Evolutionary conservation across 352 stramenopile species (phyloP).

Genomic region (Globisporangium splendens): DNA sequence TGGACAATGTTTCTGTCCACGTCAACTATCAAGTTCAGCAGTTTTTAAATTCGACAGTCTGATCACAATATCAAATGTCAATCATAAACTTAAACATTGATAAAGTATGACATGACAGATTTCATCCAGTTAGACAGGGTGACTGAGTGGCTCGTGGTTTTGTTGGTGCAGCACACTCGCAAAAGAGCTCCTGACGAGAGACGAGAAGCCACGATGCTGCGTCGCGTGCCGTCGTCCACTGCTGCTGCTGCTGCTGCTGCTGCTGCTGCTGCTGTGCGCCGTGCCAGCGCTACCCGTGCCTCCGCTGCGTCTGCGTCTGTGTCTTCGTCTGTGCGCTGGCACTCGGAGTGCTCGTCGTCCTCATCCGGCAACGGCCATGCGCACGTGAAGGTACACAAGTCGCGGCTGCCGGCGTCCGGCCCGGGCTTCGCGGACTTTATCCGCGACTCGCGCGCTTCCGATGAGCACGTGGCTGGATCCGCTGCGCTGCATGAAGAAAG

Average conservation of each 20-base stretch:
- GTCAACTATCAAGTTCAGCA: too few relatives aligned
- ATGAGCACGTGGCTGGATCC: constrained; percentile 21
- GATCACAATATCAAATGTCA: too few relatives aligned
- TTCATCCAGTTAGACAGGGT: background rate
- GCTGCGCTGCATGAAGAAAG: constrained; percentile 38
- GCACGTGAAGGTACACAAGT: constrained; percentile 34
- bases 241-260: constrained; percentile 1
- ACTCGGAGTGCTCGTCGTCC: constrained; percentile 24
- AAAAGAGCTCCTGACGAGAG: background rate
- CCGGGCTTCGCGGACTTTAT: constrained; percentile 75
- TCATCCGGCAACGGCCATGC: constrained; percentile 18
- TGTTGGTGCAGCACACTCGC: constrained; percentile 4
- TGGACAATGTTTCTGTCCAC: too few relatives aligned
- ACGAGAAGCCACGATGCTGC: constrained; percentile 6
- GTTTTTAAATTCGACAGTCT: too few relatives aligned
- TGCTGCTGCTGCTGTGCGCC: constrained; percentile 1
- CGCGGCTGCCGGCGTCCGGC: constrained; percentile 37
- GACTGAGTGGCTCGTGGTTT: background rate
- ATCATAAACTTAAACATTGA: too few relatives aligned
- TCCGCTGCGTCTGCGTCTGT: background rate
- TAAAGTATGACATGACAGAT: background rate
- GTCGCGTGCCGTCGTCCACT: constrained; percentile 6
- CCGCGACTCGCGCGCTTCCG: constrained; percentile 33
- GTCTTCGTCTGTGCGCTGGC: constrained; percentile 16
- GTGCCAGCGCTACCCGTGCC: background rate